Evolutionary conservation across 306 rosid genomes (phyloP), one percentile per base, ranked within the genome.

Genomic region (Vigna reflexopilosa): DNA sequence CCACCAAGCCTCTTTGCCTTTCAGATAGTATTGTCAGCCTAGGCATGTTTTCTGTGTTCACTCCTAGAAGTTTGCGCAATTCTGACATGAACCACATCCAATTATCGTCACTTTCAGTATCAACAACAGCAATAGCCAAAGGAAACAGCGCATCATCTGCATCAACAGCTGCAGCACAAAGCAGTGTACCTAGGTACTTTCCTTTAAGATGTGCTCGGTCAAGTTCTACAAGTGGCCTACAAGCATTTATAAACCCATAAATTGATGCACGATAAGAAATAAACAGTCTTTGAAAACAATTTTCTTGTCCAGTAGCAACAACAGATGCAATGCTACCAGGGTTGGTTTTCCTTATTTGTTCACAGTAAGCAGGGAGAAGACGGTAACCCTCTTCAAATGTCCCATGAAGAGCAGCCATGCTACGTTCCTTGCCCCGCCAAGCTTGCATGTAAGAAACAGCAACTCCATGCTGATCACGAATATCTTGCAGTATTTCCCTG

Each of bases 51-150:
- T 94, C 98, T 59, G 98, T 94, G 87, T 90, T 94, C 64, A 94
- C 94, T 83, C 94, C 98, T 26, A 95, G 89, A 86, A 95, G 98
- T 89, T 92, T 95, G 9, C 98, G 89, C 78, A 95, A 77, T 82
- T 95, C 98, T 55, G 98, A 95, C 95, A 95, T 92, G 82, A 95
- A 95, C 98, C 98, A 95, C 97, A 95, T 92, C 98, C 98, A 95
- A 82, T 89, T 95, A 76, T 95, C 98, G 26, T 92, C 98, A 71
- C 93, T 91, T 83, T 95, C 98, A 70, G 72, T 70, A 77, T 95
- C 98, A 67, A 95, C 97, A 52, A 95, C 88, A 66, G 97, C 98
- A 81, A 88, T 91, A 59, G 98, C 98, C 83, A 92, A 75, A 9
- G 98, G 98, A 84, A 88, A 91, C 85, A 95, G 78, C 67, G 97